Conservation (phyloP, 2,329 filamentous ascomycete genomes). For the Venturiaceae sp. region DNA sequence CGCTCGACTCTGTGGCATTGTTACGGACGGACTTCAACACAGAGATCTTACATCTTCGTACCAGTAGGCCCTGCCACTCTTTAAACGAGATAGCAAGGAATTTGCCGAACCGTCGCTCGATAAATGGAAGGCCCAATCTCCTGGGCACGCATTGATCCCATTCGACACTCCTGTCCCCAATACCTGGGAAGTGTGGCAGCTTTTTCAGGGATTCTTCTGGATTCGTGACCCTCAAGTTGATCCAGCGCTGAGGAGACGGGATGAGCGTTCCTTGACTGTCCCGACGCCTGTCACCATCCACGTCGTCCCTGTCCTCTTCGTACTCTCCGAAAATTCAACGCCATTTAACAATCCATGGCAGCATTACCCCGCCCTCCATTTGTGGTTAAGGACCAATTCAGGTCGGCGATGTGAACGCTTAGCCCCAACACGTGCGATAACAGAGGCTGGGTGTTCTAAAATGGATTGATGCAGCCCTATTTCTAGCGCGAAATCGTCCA, state of each 20-base stretch:
- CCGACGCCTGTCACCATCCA: background rate
- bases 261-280: background rate
- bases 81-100: background rate
- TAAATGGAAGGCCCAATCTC: background rate
- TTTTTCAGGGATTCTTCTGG: background rate
- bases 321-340: background rate
- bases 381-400: background rate
- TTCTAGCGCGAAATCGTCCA: background rate
- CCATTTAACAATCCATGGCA: background rate
- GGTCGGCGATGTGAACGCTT: background rate
- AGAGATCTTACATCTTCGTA: background rate
- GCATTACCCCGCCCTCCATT: background rate
- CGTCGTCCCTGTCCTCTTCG: background rate
- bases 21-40: background rate
- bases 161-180: background rate
- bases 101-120: background rate
- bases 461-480: background rate
- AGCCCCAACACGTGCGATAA: background rate
- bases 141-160: background rate
- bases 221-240: background rate
- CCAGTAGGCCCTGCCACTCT: background rate
- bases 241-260: background rate
- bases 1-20: background rate
- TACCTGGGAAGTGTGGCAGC: background rate
- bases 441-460: background rate